phyloP scores from a whole-genome alignment of 495 filamentous ascomycete species.

The Podospora comata region DNA sequence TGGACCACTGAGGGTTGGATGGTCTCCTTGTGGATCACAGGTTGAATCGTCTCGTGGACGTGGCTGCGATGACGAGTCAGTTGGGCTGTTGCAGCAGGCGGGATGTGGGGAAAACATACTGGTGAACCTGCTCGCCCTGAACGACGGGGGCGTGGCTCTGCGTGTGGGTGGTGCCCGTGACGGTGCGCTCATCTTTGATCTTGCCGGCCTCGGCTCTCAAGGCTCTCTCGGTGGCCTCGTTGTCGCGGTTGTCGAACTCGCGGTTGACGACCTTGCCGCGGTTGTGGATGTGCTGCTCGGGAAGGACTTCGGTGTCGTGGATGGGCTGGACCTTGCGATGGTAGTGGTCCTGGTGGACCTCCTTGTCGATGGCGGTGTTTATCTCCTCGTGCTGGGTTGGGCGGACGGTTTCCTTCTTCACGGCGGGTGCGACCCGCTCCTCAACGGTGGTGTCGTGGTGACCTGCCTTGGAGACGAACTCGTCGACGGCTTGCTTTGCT shows the following conservation, averaged over 20 bases:
- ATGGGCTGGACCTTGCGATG: slow-evolving; percentile 55
- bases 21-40: slow-evolving; percentile 62
- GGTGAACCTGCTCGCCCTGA: slow-evolving; percentile 61
- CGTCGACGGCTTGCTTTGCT: slow-evolving; percentile 51
- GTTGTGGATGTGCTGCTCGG: slow-evolving; percentile 49
- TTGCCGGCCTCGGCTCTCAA: slow-evolving; percentile 48
- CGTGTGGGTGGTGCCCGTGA: slow-evolving; percentile 49
- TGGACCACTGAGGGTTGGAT: slow-evolving; percentile 64
- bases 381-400: slow-evolving; percentile 53
- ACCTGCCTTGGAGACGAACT: slow-evolving; percentile 54
- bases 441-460: slow-evolving; percentile 61
- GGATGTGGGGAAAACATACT: slow-evolving; percentile 30
- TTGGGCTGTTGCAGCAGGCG: slow-evolving; percentile 6
- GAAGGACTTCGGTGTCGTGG: slow-evolving; percentile 43
- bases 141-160: slow-evolving; percentile 45
- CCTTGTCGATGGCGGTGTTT: slow-evolving; percentile 57
- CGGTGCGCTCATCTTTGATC: slow-evolving; percentile 48
- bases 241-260: slow-evolving; percentile 54
- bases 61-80: slow-evolving; percentile 30
- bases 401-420: slow-evolving; percentile 54
- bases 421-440: slow-evolving; percentile 58
- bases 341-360: slow-evolving; percentile 60
- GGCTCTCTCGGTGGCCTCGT: slow-evolving; percentile 39
- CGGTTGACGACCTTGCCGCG: slow-evolving; percentile 52
- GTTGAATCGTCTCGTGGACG: slow-evolving; percentile 62